Evolutionary conservation across 2,329 filamentous ascomycete species (phyloP).

Genomic region (Hymenoscyphus fructigenus): DNA sequence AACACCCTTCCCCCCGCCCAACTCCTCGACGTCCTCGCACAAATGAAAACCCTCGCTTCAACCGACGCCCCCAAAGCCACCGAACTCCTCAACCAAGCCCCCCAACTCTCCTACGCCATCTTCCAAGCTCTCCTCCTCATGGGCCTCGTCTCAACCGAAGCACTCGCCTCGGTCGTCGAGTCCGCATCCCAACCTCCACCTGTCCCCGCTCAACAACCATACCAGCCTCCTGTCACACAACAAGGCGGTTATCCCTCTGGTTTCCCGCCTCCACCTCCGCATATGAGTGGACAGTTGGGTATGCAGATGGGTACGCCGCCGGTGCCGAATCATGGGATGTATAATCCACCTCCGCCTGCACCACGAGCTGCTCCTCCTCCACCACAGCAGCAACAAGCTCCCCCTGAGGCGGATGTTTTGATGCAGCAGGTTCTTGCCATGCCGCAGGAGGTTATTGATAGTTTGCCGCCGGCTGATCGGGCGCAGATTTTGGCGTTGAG

Average conservation of each 20-base stretch:
- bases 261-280: constrained; percentile 40
- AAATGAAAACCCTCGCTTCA: constrained; percentile 89
- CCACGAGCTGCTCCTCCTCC: constrained; percentile 28
- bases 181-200: constrained; percentile 43
- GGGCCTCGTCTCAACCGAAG: constrained; percentile 83
- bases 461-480: constrained; percentile 71
- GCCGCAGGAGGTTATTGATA: constrained; percentile 76
- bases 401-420: constrained; percentile 66
- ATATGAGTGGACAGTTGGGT: constrained; percentile 39
- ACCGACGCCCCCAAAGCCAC: constrained; percentile 80
- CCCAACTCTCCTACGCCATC: constrained; percentile 90
- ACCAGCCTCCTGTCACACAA: constrained; percentile 11
- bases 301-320: constrained; percentile 47
- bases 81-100: constrained; percentile 82
- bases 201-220: constrained; percentile 15
- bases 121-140: constrained; percentile 93
- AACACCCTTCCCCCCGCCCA: constrained; percentile 83
- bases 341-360: constrained; percentile 25
- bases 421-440: constrained; percentile 80
- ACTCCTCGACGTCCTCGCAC: constrained; percentile 86
- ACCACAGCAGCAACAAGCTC: constrained; percentile 46
- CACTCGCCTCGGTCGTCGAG: constrained; percentile 80
- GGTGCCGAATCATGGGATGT: constrained; percentile 39
- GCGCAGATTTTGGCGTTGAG: constrained; percentile 78
- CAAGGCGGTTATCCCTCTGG: constrained; percentile 38